Percentiles rank a stretch among this genome's conserved stretches.
phyloP scores from a whole-genome alignment of 2,329 filamentous ascomycete genomes.

The Arthrobotrys musiformis region DNA sequence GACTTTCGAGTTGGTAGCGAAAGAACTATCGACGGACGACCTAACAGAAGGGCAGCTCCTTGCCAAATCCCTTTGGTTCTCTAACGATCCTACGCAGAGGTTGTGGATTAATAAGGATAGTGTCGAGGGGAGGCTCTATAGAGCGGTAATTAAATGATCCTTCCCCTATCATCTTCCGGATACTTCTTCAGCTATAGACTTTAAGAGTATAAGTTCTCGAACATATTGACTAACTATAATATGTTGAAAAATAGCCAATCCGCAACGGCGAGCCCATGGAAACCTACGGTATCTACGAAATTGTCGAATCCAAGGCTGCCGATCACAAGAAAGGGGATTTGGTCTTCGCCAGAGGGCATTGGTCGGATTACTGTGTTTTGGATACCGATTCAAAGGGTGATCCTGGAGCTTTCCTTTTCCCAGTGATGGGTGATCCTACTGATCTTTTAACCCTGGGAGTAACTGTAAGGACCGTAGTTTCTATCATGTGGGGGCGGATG shows the following conservation, averaged over 20 bases:
- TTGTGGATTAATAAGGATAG: slow-evolving; percentile 46
- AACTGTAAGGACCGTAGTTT: slow-evolving; percentile 59
- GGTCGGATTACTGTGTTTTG: slow-evolving; percentile 64
- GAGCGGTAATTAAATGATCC: slow-evolving; percentile 3
- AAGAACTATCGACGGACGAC: background rate
- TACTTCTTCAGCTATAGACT: background rate
- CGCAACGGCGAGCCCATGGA: slow-evolving; percentile 38
- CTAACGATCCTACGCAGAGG: slow-evolving; percentile 52
- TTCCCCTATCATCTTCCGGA: background rate
- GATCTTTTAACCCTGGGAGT: slow-evolving; percentile 39
- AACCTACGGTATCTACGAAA: slow-evolving; percentile 23
- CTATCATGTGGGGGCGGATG: slow-evolving; percentile 62
- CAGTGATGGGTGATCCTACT: slow-evolving; percentile 1
- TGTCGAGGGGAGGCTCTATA: slow-evolving; percentile 23
- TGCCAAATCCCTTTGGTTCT: slow-evolving; percentile 39
- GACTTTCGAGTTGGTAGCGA: slow-evolving; percentile 26
- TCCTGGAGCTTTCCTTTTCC: slow-evolving; percentile 22
- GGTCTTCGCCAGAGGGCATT: slow-evolving; percentile 61
- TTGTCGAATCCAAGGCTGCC: slow-evolving; percentile 29
- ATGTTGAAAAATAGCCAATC: slow-evolving; percentile 26
- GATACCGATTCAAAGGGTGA: slow-evolving; percentile 59
- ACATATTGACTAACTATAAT: background rate
- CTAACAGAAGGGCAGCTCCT: slow-evolving; percentile 42
- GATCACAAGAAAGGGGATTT: slow-evolving; percentile 60
- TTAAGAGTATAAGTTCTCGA: background rate